A percentile compares a stretch with the other conserved stretches of the same genome.
These are phyloP conservation scores for Marasmius fiardii DNA, from an alignment of 1,284 basidiomycete genomes.

Conservation along the genomic window DNA sequence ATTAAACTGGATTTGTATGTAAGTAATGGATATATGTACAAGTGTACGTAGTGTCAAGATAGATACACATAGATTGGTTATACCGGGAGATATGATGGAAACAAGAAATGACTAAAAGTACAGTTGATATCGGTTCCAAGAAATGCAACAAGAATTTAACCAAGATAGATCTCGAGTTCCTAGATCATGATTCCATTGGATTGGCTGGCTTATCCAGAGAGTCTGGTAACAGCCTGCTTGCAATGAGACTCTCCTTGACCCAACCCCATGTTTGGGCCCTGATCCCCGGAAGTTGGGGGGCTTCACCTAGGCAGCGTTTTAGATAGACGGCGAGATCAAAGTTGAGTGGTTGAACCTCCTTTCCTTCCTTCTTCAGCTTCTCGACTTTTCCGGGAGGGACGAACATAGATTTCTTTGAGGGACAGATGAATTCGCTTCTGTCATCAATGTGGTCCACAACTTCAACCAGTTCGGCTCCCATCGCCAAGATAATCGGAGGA, in stretches of 20 bases:
- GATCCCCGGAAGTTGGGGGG: neutral
- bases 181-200: neutral
- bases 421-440: neutral
- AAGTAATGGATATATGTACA: neutral
- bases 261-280: neutral
- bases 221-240: constrained; percentile 1
- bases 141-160: neutral
- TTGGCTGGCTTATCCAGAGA: neutral
- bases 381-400: neutral
- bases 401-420: neutral
- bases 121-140: neutral
- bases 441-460: neutral
- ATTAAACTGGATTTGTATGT: no score
- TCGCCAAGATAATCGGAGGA: constrained; percentile 56
- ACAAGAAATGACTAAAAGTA: neutral
- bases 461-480: constrained; percentile 71
- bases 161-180: neutral
- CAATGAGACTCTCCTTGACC: constrained; percentile 1
- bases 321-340: neutral
- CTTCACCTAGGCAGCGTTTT: neutral
- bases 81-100: neutral
- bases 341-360: neutral
- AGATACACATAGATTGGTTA: neutral
- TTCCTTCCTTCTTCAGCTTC: neutral
- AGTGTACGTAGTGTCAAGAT: neutral